Base-by-base conservation (phyloP, 2,329 filamentous ascomycete genomes). In the Cercospora canescens region DNA sequence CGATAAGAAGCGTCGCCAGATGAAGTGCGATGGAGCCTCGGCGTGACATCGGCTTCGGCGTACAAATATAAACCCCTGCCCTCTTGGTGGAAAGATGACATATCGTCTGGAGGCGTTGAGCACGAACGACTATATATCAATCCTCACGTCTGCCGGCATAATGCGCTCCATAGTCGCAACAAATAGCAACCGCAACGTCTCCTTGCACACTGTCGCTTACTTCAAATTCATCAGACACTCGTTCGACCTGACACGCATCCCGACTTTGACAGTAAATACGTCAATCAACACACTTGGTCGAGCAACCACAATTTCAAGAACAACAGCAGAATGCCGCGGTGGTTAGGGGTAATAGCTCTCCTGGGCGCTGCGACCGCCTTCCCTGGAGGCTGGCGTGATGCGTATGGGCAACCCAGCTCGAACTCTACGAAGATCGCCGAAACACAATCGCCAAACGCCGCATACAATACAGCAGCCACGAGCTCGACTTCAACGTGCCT, bases 41-140 rank as follows among this genome's bases (percentile, higher is more conserved):
- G 52, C 52, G 52, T 56, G 28, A 35, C 52, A 56, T 56, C 52
- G 52, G 16, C 26, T 56, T 56, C 52, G 52, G 52, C 21, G 52
- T 34, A 35, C 52, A 56, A 34, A 56, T 56, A 34, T 56, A 56
- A 16, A 56, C 52, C 52, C 52, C 52, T 34, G 52, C n/a, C n/a
- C 28, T 55, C 52, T 34, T 56, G 18, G 52, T 56, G 9, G 26
- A 21, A 16, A 56, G 52, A 32, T 32, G 52, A 21, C 26, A 56
- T 34, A n/a, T 32, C 9, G 52, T 5, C 52, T 21, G 28, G 32
- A 11, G 52, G 52, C 52, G 52, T 50, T 24, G 45, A 50, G 45
- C 14, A 32, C 26, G 52, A 56, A 30, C 11, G 4, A 56, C 21
- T 18, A n/a, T 55, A 34, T 56, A 56, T 34, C n/a, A 18, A 30